Base-by-base conservation (phyloP, 768 basidiomycete species). In the Boletus eberwhitei region DNA sequence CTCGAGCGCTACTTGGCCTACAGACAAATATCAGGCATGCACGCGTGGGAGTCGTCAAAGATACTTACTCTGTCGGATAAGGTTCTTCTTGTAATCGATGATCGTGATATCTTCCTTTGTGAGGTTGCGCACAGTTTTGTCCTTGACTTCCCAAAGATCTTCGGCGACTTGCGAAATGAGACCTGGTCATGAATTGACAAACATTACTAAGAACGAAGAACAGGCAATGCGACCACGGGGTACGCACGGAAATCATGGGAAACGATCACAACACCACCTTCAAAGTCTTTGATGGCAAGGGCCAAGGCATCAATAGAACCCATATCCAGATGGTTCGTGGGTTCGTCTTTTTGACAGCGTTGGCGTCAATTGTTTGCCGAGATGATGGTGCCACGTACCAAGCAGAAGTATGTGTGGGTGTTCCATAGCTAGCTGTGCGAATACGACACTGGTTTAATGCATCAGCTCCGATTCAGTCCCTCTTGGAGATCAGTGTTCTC, bases 311-410 rank as follows among this genome's bases (percentile, higher is more conserved):
- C 96, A 71, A 99, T 99, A 29, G 93, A 95, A 60, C 83, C 87
- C 96, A 97, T 96, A 71, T 97, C 94, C 81, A 97, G 83, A 73
- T 98, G 94, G 71, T 97, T 98, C 38, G 94, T 98, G 48, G 95
- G 93, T 73, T 96, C 93, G 71, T 95, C 93, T 84, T 58, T 44
- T 65, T 50, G 55, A 53, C 21, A 21, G 41, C 22, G 57, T 37
- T 24, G 48, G 48, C 39, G 37, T 47, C 36, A 56, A 26, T 49
- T 22, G 48, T 50, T 52, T 53, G 48, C 53, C 44, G 45, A 57
- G 24, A 60, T 58, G 36, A 52, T 40, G 59, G 38, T 50, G 53
- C 48, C 42, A 73, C 80, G 54, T 62, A 87, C 86, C 87, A 43
- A 94, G 83, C 29, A 98, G 77, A 26, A 98, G 80, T 69, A 98